Evolutionary conservation across 148 eudicot species (phyloP).

Genomic region (Beta vulgaris): DNA sequence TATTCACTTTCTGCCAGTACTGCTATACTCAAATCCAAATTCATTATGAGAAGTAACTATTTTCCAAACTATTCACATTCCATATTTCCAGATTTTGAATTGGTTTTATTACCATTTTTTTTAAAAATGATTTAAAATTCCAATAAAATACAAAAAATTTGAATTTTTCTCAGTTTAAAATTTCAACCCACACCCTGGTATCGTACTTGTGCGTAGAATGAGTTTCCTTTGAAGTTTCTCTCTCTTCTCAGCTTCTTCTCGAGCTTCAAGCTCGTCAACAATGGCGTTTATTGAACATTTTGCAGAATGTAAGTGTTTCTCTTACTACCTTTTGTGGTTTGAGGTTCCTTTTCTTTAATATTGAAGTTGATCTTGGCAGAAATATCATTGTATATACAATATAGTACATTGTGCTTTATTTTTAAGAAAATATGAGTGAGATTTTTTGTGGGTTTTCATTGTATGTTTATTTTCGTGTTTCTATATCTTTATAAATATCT

Average conservation of each 20-base stretch:
- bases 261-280: constrained; percentile 13
- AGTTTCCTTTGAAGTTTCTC: constrained; percentile 1
- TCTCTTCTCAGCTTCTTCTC: constrained; percentile 9
- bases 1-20: background rate
- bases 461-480: background rate
- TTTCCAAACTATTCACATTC: background rate
- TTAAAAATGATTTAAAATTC: background rate
- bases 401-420: too few relatives aligned
- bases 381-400: too few relatives aligned
- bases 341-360: too few relatives aligned
- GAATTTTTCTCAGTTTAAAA: constrained; percentile 13
- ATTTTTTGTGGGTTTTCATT: background rate
- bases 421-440: too few relatives aligned
- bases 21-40: too few relatives aligned
- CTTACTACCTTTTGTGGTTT: background rate
- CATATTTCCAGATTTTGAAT: background rate
- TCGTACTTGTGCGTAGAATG: constrained; percentile 2
- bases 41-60: too few relatives aligned
- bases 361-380: too few relatives aligned
- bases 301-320: background rate
- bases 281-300: constrained; percentile 14
- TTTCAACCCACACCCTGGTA: background rate
- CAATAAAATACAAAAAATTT: background rate
- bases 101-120: background rate
- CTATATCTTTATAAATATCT: background rate